Conservation (phyloP, 805 yeast species). For the Hanseniaspora occidentalis region DNA sequence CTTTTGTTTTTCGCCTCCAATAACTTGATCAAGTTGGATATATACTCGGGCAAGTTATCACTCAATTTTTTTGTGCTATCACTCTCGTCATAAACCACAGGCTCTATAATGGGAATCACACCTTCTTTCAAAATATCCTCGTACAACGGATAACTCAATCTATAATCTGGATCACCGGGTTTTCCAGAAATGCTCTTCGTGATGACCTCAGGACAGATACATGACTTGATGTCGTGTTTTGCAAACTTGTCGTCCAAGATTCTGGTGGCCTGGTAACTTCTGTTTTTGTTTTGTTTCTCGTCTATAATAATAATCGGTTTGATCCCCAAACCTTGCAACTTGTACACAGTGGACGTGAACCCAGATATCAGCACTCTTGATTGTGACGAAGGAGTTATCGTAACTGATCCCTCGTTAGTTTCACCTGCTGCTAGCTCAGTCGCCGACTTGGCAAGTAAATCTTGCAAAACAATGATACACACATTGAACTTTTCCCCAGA, state of each 20-base stretch:
- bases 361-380: conserved; percentile 1
- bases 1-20: neutral
- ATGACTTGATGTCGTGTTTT: conserved; percentile 14
- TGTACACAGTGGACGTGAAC: conserved; percentile 16
- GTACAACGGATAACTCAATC: conserved; percentile 19
- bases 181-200: conserved; percentile 9
- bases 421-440: conserved; percentile 1
- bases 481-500: conserved; percentile 12
- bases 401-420: too few species aligned
- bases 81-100: conserved; percentile 51
- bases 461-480: conserved; percentile 20
- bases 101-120: conserved; percentile 39
- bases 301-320: conserved; percentile 59
- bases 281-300: conserved; percentile 6
- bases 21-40: conserved; percentile 16
- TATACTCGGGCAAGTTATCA: conserved; percentile 25
- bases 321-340: conserved; percentile 37
- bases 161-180: conserved; percentile 8
- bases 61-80: conserved; percentile 31
- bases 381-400: too few species aligned
- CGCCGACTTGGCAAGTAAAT: conserved; percentile 9
- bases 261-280: conserved; percentile 12
- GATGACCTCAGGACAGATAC: conserved; percentile 17
- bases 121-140: conserved; percentile 23
- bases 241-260: conserved; percentile 16